Conservation (phyloP, 306 rosid genomes). For the Canavalia gladiata region DNA sequence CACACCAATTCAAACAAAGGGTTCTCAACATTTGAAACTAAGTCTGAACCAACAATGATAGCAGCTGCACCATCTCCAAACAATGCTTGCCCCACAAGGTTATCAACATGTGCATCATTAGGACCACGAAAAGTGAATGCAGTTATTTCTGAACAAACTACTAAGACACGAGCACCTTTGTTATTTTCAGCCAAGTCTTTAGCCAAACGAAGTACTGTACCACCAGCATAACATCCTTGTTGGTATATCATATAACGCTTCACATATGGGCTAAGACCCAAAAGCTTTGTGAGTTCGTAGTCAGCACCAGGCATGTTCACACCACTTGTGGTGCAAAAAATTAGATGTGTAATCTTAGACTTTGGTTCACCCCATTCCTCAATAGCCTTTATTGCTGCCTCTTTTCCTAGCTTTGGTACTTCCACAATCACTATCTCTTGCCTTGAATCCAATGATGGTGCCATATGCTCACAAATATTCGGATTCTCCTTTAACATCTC, state of each 20-base stretch:
- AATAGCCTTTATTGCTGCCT: too few relatives aligned
- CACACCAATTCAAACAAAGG: neutral
- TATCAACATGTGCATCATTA: neutral
- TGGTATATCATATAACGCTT: neutral
- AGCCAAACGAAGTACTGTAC: neutral
- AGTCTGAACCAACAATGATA: neutral
- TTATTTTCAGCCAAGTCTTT: neutral
- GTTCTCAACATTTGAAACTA: neutral
- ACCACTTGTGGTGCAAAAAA: neutral
- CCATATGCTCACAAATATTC: neutral
- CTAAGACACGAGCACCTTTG: neutral
- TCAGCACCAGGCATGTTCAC: neutral
- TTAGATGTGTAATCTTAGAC: neutral
- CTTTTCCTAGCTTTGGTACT: too few relatives aligned
- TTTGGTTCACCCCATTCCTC: neutral
- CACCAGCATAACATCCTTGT: neutral
- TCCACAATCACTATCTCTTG: too few relatives aligned
- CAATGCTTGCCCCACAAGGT: neutral
- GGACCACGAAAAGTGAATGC: neutral
- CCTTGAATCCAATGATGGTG: neutral
- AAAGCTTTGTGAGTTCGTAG: neutral
- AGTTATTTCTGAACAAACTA: neutral
- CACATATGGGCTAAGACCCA: neutral
- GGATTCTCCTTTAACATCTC: neutral
- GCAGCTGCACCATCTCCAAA: neutral